Base-by-base conservation (phyloP, 1,284 basidiomycete genomes). In the Thelephora terrestris region DNA sequence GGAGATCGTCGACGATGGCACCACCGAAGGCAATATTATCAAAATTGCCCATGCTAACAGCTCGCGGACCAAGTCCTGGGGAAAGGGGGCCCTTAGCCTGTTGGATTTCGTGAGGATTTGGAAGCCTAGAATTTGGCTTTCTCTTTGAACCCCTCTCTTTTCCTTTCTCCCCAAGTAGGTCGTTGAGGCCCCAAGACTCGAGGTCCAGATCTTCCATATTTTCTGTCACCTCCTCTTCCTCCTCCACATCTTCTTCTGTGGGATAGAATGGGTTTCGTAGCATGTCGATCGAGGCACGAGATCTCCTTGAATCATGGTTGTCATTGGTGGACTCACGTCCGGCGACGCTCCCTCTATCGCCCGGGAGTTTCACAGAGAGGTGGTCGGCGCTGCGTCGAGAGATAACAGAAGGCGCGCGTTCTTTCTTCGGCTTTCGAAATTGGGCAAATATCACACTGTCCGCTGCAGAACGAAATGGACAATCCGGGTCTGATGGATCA, bases 401-500 rank as follows among this genome's bases (percentile, higher is more conserved):
- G 39, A 60, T 63, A 6, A 52, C 58, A 37, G 65, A 64, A 7
- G 70, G 70, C 49, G 67, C 68, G 51, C 68, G 66, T 55, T 67
- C 64, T 56, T 73, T 74, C 43, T 78, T 74, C 7, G 7, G 29
- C 3, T 32, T 6, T 20, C 84, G 78, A 43, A 87, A 67, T 58
- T 82, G 82, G 18, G 81, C 71, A 57, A 90, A 90, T 51, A 90
- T 85, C 44, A 87, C 86, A 55, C 85, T 89, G 51, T 90, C 85
- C 40, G 89, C 76, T 2, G 86, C 86, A 49, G 76, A 83, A 49
- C 74, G 75, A 53, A 68, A 64, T 9, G 78, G 77, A 24, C 66
- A 71, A 45, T 75, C 65, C 3, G 81, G 81, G 61, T 86, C 70
- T 25, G 74, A 68, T 39, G 73, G 68, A 61, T 91, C 86, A 55